Evolutionary conservation across 768 basidiomycete genomes (phyloP).

Genomic region (Suillus occidentalis): DNA sequence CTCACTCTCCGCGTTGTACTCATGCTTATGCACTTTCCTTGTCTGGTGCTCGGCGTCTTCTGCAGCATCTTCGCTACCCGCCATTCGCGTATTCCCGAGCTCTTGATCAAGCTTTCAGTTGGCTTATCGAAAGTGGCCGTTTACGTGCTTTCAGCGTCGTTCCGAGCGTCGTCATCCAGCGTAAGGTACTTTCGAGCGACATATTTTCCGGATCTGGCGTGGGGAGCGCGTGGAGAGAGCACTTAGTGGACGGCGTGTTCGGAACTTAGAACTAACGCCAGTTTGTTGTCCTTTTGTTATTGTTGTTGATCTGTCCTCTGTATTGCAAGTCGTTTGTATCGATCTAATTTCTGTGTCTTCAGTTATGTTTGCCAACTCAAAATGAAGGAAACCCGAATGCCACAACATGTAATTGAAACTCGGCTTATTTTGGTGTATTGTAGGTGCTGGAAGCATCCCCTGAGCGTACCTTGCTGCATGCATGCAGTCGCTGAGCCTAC

Average conservation of each 20-base stretch:
- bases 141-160: conserved; percentile 64
- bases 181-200: conserved; percentile 59
- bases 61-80: conserved; percentile 57
- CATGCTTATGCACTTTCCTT: conserved; percentile 68
- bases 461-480: too few relatives aligned
- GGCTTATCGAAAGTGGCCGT: conserved; percentile 58
- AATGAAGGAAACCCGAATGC: too few relatives aligned
- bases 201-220: conserved; percentile 38
- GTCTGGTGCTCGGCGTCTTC: conserved; percentile 54
- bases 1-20: conserved; percentile 64
- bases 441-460: too few relatives aligned
- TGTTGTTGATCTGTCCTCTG: background rate
- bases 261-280: conserved; percentile 3
- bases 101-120: conserved; percentile 70
- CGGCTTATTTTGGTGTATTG: too few relatives aligned
- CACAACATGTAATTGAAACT: too few relatives aligned
- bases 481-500: too few relatives aligned
- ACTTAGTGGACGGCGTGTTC: conserved; percentile 49
- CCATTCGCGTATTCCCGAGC: conserved; percentile 78
- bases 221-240: conserved; percentile 42
- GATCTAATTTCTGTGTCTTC: background rate
- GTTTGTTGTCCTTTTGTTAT: background rate
- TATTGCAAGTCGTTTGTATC: background rate
- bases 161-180: conserved; percentile 66
- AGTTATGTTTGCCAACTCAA: background rate